These are phyloP conservation scores for Oidium heveae DNA, from an alignment of 2,329 filamentous ascomycete species.

Conservation along the genomic window DNA sequence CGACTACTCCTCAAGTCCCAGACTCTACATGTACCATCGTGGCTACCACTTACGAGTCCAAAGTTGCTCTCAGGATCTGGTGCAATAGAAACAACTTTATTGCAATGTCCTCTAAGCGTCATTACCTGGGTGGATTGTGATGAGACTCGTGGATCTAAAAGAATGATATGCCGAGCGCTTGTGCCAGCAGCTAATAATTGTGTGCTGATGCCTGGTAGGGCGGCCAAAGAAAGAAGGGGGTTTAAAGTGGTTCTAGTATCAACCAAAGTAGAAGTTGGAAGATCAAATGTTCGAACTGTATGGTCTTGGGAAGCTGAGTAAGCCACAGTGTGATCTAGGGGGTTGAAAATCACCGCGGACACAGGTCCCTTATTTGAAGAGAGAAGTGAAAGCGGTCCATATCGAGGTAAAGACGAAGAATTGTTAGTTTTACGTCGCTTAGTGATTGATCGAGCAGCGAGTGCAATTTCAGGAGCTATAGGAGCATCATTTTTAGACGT, in stretches of 20 bases:
- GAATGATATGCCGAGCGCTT: conserved; percentile 61
- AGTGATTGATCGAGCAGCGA: conserved; percentile 39
- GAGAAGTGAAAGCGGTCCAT: conserved; percentile 55
- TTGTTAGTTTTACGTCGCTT: conserved; percentile 53
- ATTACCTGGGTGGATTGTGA: conserved; percentile 57
- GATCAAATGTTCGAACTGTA: conserved; percentile 70
- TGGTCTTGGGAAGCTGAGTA: conserved; percentile 87
- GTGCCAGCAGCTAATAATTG: conserved; percentile 47
- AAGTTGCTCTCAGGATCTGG: conserved; percentile 38
- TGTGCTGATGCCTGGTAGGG: conserved; percentile 33
- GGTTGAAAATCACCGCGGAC: conserved; percentile 64
- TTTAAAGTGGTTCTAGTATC: conserved; percentile 66
- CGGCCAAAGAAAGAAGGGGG: conserved; percentile 53
- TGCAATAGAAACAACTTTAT: conserved; percentile 32
- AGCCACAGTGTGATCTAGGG: conserved; percentile 59
- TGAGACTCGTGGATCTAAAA: conserved; percentile 71
- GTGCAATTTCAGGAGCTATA: conserved; percentile 39
- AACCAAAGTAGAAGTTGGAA: conserved; percentile 55
- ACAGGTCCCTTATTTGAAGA: conserved; percentile 45
- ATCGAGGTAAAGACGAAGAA: conserved; percentile 28
- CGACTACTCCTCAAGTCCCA: conserved; percentile 70
- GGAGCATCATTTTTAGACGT: conserved; percentile 54
- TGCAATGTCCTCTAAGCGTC: conserved; percentile 76
- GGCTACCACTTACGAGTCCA: conserved; percentile 67
- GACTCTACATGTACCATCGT: conserved; percentile 77